Evolutionary conservation across 192 early-diverging fungal species (phyloP).

Genomic region (Anaeromyces robustus): DNA sequence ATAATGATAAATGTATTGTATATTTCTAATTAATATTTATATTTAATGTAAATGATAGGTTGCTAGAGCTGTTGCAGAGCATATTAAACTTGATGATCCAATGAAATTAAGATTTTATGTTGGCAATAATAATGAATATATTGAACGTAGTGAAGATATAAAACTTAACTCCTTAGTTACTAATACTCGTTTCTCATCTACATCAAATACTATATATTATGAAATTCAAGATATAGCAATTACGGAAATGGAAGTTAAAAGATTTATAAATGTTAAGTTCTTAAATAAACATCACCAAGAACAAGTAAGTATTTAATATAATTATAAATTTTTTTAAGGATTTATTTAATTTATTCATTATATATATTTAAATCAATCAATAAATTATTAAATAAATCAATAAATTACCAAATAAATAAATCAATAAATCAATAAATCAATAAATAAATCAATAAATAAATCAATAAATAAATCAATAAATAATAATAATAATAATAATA

Average conservation of each 20-base stretch:
- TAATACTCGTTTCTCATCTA: background rate
- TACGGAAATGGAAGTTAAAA: conserved; percentile 67
- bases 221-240: conserved; percentile 71
- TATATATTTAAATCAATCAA: too few species aligned
- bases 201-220: conserved; percentile 46
- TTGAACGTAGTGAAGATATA: conserved; percentile 42
- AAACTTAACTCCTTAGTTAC: conserved; percentile 2
- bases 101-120: conserved; percentile 56
- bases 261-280: conserved; percentile 46
- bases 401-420: too few species aligned
- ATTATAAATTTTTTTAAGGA: too few species aligned
- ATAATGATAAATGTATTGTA: background rate
- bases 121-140: conserved; percentile 7
- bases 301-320: conserved; percentile 32
- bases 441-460: too few species aligned
- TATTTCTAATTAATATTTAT: background rate
- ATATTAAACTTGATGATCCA: conserved; percentile 35
- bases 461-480: too few species aligned
- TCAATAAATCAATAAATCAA: too few species aligned
- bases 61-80: conserved; percentile 39
- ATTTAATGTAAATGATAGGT: conserved; percentile 23
- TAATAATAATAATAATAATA: too few species aligned
- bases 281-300: conserved; percentile 51
- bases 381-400: too few species aligned
- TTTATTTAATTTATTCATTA: too few species aligned